Base-by-base conservation (phyloP, 2,329 filamentous ascomycete species). In the Elsinoe batatas region DNA sequence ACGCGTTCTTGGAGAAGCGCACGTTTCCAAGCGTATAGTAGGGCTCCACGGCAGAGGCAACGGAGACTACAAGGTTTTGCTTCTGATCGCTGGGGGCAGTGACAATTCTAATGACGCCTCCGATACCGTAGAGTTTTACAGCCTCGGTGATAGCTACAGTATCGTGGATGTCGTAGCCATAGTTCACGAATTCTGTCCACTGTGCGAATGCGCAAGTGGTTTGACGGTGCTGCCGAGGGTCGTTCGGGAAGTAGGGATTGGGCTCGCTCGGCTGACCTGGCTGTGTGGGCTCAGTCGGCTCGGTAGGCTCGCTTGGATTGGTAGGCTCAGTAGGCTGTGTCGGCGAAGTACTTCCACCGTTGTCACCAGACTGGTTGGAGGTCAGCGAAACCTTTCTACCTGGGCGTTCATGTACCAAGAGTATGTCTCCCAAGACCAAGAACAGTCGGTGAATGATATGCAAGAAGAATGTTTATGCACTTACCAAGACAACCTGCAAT, bases 21-120 rank as follows among this genome's bases (percentile, higher is more conserved):
- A 55, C 40, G 2, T 37, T 37, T 10, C 15, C 8, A 17, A 55
- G 46, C 8, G 32, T 22, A 22, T 44, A 55, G n/a, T 40, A 12
- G 6, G 53, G 30, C 22, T 46, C 42, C 26, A 55, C 30, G 20
- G 53, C 53, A 37, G 36, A 55, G 18, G 53, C 53, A n/a, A 55
- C 40, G 13, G 53, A 55, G 5, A 38, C 15, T 5, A 17, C 7
- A 7, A 55, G 10, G 20, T 22, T 55, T 26, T 46, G 17, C 13
- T 44, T 30, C 32, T 55, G 53, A 26, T 33, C 22, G 3, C 11
- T 8, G 12, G 38, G 37, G 15, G 53, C 53, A n/a, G 38, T 13
- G 5, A 55, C 40, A 3, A 55, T 35, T 6, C 53, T 20, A 10
- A 55, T 47, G 17, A 47, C 33, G 40, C 53, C 53, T 7, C 32